Evolutionary conservation across 1,284 basidiomycete genomes (phyloP).

Genomic region (Tylopilus orsonianus): DNA sequence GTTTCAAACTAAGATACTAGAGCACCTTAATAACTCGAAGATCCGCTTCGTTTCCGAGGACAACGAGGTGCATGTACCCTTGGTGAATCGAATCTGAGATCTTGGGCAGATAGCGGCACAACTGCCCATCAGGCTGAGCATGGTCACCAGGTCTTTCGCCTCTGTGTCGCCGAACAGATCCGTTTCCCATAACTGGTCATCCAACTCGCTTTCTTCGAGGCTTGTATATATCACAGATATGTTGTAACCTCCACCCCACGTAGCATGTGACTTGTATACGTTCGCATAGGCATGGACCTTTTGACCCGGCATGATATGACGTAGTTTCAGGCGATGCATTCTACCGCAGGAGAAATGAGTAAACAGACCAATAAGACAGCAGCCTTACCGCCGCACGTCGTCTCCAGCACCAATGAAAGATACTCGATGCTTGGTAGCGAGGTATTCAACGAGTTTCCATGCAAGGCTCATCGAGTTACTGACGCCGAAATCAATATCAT

Average conservation of each 20-base stretch:
- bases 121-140: too few relatives aligned
- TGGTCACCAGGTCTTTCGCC: background rate
- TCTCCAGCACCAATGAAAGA: constrained; percentile 9
- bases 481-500: constrained; percentile 13
- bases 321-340: constrained; percentile 5
- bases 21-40: too few relatives aligned
- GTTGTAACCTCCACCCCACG: constrained; percentile 6
- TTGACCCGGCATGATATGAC: constrained; percentile 22
- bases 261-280: constrained; percentile 15
- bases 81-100: too few relatives aligned
- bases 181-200: constrained; percentile 7
- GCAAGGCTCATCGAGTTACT: constrained; percentile 13
- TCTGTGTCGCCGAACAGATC: constrained; percentile 10
- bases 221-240: background rate
- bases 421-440: constrained; percentile 16
- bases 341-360: background rate
- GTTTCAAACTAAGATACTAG: too few relatives aligned
- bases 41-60: too few relatives aligned
- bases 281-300: constrained; percentile 12
- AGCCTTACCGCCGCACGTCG: constrained; percentile 6
- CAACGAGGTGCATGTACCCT: too few relatives aligned
- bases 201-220: background rate
- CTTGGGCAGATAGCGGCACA: too few relatives aligned
- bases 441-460: constrained; percentile 17
- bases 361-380: background rate